Percentiles rank a stretch among this genome's conserved stretches.
phyloP scores from a whole-genome alignment of 2,329 filamentous ascomycete species.

The Aspergillus hortae region DNA sequence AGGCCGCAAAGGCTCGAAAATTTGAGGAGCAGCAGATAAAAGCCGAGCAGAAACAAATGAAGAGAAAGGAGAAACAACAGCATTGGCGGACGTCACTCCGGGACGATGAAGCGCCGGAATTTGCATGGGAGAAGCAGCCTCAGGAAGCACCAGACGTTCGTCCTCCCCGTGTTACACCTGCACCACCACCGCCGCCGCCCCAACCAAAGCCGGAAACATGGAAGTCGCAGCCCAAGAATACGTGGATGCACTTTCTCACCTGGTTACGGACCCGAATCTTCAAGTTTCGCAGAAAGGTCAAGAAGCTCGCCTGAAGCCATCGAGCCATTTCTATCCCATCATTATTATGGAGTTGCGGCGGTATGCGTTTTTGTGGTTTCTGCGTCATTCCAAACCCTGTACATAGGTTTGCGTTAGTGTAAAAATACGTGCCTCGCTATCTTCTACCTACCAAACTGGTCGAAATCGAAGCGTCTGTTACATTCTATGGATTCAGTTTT shows the following conservation, averaged over 20 bases:
- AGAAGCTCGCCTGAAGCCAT: constrained; percentile 13
- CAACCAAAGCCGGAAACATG: constrained; percentile 19
- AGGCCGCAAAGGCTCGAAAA: constrained; percentile 55
- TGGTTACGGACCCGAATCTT: constrained; percentile 56
- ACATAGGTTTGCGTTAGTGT: too few species aligned
- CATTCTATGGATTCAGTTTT: too few species aligned
- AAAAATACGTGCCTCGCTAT: too few species aligned
- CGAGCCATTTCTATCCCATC: neutral
- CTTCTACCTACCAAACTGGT: too few species aligned
- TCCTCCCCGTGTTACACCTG: constrained; percentile 1
- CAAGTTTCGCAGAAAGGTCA: constrained; percentile 43
- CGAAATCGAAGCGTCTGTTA: too few species aligned
- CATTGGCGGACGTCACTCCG: constrained; percentile 22
- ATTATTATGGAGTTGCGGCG: too few species aligned
- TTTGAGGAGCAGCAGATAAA: constrained; percentile 51
- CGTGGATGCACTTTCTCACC: constrained; percentile 54
- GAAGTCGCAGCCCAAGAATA: constrained; percentile 33
- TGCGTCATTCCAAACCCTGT: too few species aligned
- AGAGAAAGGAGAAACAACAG: constrained; percentile 41
- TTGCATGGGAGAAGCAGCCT: constrained; percentile 12
- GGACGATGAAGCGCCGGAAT: constrained; percentile 11
- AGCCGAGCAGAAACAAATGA: constrained; percentile 43
- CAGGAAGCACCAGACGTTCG: constrained; percentile 18
- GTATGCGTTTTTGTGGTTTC: too few species aligned
- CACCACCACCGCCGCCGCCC: constrained; percentile 1